Percentiles rank a stretch among this genome's conserved stretches.
phyloP scores from a whole-genome alignment of 1,284 basidiomycete genomes.

The Xanthoconium separans region DNA sequence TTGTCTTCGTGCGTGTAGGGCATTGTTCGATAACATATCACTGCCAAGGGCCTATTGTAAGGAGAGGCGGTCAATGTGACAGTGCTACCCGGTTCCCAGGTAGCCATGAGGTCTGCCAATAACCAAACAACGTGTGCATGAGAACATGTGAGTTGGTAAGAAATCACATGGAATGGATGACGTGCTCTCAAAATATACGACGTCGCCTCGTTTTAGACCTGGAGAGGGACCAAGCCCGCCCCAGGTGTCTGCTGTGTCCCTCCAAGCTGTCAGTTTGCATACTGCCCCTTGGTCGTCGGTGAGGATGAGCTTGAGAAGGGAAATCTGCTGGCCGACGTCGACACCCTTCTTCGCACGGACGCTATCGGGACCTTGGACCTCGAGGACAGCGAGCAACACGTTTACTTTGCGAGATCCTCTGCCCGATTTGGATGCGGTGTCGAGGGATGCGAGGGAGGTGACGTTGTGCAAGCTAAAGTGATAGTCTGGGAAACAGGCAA shows the following conservation, averaged over 20 bases:
- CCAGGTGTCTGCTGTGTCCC: slow-evolving; percentile 70
- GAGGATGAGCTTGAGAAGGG: slow-evolving; percentile 62
- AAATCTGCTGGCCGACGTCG: slow-evolving; percentile 66
- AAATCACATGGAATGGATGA: slow-evolving; percentile 15
- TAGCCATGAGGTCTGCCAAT: slow-evolving; percentile 47
- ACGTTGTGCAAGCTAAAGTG: slow-evolving; percentile 62
- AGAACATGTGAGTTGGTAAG: slow-evolving; percentile 13
- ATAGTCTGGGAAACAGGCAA: slow-evolving; percentile 64
- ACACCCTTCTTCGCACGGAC: slow-evolving; percentile 62
- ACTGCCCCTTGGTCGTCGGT: slow-evolving; percentile 66
- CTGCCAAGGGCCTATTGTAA: slow-evolving; percentile 53
- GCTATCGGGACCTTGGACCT: slow-evolving; percentile 70
- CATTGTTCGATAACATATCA: slow-evolving; percentile 77
- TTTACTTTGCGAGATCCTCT: slow-evolving; percentile 46
- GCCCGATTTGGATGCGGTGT: slow-evolving; percentile 15
- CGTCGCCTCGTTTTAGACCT: slow-evolving; percentile 62
- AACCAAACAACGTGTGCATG: slow-evolving; percentile 18
- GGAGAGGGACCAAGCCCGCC: slow-evolving; percentile 44
- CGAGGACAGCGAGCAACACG: slow-evolving; percentile 61
- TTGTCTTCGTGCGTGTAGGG: slow-evolving; percentile 60
- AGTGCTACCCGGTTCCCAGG: slow-evolving; percentile 42
- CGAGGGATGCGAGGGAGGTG: slow-evolving; percentile 44
- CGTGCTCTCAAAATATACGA: slow-evolving; percentile 66
- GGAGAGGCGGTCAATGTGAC: slow-evolving; percentile 62
- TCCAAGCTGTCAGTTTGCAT: slow-evolving; percentile 72